Evolutionary conservation across 2,329 filamentous ascomycete species (phyloP), one percentile per base, ranked within the genome.

Genomic region (Sporothrix mexicana): DNA sequence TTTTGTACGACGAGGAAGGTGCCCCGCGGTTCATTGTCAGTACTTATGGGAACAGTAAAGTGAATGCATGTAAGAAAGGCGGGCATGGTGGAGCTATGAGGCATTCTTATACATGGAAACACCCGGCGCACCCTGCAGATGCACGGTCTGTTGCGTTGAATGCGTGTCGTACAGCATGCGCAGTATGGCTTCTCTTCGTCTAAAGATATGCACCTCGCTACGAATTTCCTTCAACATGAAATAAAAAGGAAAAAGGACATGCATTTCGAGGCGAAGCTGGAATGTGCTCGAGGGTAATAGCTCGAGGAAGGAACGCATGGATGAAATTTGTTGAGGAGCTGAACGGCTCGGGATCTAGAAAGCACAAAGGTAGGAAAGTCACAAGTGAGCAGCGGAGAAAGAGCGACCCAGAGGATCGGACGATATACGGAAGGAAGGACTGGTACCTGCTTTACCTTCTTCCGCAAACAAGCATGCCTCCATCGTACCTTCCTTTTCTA

Each of bases 71-170:
- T 30, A 51, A 67, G 23, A 67, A 51, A 51, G 12, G 61, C 20
- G 20, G 25, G 45, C 45, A 51, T n/a, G 13, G 13, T 17, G 36
- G 6, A 12, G 17, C n/a, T 9, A 45, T 2, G 15, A 47, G 53
- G 53, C 68, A 55, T 17, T 20, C 23, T 25, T 70, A 68, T 73
- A 15, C 59, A 20, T 70, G 59, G 72, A 13, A 69, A 51, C 59
- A 70, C 41, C 68, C 59, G 72, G 45, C 10, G 57, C 59, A 67
- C 41, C 55, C 59, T 70, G 67, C 71, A 69, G 30, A 20, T 47
- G 71, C 43, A 64, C 10, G n/a, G 4, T 70, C 66, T 45, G 59
- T 36, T 41, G 43, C 45, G 30, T 55, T 13, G 25, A 36, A 36
- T 45, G 47, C 3, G 69, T 47, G 57, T 55, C 3, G 55, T 55